Evolutionary conservation across 2,329 filamentous ascomycete species (phyloP).

Genomic region (Aaosphaeria arxii): DNA sequence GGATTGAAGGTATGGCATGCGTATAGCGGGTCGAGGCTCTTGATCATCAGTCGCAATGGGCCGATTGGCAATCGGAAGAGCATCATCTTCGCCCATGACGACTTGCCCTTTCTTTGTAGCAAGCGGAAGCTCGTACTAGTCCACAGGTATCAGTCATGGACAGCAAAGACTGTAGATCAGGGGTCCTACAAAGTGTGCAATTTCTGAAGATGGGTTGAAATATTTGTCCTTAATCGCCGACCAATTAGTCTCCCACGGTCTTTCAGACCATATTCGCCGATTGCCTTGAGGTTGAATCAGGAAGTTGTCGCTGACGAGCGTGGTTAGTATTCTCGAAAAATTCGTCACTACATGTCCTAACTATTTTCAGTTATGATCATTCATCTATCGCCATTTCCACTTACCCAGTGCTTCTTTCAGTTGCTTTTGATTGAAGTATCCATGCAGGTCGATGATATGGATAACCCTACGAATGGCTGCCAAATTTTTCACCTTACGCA

Average conservation of each 20-base stretch:
- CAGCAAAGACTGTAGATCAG: no score
- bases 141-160: no score
- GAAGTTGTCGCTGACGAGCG: not conserved
- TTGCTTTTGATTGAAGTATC: slow-evolving; percentile 10
- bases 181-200: slow-evolving; percentile 16
- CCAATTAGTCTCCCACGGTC: not conserved
- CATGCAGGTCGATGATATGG: slow-evolving; percentile 12
- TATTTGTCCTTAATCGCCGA: slow-evolving; percentile 10
- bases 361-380: no score
- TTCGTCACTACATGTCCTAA: no score
- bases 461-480: slow-evolving; percentile 15
- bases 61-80: not conserved
- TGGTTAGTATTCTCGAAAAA: no score
- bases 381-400: slow-evolving; percentile 1
- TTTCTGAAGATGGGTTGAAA: slow-evolving; percentile 18
- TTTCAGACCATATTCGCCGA: not conserved
- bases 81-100: not conserved
- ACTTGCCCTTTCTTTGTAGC: no score
- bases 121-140: no score
- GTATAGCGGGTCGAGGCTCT: not conserved
- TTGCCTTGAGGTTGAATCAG: not conserved
- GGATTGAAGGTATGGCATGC: no score
- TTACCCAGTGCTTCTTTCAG: slow-evolving; percentile 15
- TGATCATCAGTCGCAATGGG: not conserved
- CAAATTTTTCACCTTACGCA: slow-evolving; percentile 12